These are phyloP conservation scores for Verticillium klebahnii DNA, from an alignment of 2,329 filamentous ascomycete genomes.

Conservation along the genomic window DNA sequence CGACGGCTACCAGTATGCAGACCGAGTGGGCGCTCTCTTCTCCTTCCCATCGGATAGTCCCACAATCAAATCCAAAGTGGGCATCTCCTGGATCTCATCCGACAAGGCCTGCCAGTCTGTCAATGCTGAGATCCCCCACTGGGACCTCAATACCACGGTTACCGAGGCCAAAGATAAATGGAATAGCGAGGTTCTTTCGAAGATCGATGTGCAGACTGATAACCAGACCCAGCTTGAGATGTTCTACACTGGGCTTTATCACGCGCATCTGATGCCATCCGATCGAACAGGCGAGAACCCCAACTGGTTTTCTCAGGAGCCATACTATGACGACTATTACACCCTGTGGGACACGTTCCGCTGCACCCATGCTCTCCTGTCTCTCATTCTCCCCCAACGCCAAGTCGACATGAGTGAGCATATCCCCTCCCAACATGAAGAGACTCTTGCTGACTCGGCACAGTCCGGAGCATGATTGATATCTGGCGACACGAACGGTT, in stretches of 20 bases:
- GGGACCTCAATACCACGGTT: conserved; percentile 34
- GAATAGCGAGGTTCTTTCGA: conserved; percentile 41
- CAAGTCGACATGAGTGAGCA: conserved; percentile 42
- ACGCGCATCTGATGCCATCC: conserved; percentile 57
- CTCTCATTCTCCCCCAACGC: conserved; percentile 45
- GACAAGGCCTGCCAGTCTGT: conserved; percentile 45
- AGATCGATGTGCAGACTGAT: conserved; percentile 30
- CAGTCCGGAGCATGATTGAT: conserved; percentile 49
- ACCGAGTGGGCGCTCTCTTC: conserved; percentile 48
- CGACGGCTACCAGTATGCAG: conserved; percentile 45
- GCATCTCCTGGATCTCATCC: conserved; percentile 43
- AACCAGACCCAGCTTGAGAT: conserved; percentile 45
- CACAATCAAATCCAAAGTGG: conserved; percentile 43
- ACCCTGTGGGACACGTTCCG: conserved; percentile 53
- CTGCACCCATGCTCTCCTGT: conserved; percentile 47
- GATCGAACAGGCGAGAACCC: conserved; percentile 57
- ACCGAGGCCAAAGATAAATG: conserved; percentile 35
- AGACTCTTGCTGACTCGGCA: background rate
- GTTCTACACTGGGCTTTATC: conserved; percentile 55
- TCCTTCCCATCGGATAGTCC: conserved; percentile 31
- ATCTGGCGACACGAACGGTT: conserved; percentile 52
- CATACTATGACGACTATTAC: conserved; percentile 57
- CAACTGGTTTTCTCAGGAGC: conserved; percentile 46
- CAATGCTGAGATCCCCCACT: conserved; percentile 35
- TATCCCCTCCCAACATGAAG: too few species aligned